phyloP scores from a whole-genome alignment of 1,284 basidiomycete species.

The Ganoderma multipileum region DNA sequence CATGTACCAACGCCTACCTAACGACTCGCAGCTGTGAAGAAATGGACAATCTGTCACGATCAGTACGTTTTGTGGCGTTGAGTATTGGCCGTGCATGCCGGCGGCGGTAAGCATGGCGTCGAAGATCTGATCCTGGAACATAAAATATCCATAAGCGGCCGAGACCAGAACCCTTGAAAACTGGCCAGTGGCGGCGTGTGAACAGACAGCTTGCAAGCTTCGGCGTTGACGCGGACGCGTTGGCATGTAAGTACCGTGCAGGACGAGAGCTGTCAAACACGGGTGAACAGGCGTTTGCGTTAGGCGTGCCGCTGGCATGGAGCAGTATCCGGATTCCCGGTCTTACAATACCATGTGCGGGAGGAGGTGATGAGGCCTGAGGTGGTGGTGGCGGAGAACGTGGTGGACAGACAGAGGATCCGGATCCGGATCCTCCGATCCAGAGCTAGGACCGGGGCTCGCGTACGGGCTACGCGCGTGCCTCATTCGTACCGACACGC shows the following conservation, averaged over 20 bases:
- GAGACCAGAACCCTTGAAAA: neutral
- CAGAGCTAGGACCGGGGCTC: neutral
- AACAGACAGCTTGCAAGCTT: neutral
- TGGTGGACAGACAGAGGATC: neutral
- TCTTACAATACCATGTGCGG: slow-evolving; percentile 2
- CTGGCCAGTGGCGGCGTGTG: neutral
- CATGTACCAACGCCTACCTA: no score
- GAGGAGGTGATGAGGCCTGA: neutral
- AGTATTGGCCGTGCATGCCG: neutral
- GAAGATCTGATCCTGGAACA: neutral
- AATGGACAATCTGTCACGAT: neutral
- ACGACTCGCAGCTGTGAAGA: neutral
- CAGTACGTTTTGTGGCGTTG: neutral
- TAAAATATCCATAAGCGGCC: neutral
- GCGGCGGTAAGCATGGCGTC: neutral
- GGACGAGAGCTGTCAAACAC: no score
- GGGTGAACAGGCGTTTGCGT: no score
- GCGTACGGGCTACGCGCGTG: neutral
- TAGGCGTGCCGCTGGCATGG: slow-evolving; percentile 1
- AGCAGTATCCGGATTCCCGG: slow-evolving; percentile 5
- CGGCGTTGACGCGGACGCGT: no score
- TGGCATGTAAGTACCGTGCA: no score
- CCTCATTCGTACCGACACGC: neutral
- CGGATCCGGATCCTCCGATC: neutral
- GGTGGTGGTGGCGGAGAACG: no score